These are phyloP conservation scores for Fusarium staphyleae DNA, from an alignment of 2,329 filamentous ascomycete genomes.

Conservation along the genomic window DNA sequence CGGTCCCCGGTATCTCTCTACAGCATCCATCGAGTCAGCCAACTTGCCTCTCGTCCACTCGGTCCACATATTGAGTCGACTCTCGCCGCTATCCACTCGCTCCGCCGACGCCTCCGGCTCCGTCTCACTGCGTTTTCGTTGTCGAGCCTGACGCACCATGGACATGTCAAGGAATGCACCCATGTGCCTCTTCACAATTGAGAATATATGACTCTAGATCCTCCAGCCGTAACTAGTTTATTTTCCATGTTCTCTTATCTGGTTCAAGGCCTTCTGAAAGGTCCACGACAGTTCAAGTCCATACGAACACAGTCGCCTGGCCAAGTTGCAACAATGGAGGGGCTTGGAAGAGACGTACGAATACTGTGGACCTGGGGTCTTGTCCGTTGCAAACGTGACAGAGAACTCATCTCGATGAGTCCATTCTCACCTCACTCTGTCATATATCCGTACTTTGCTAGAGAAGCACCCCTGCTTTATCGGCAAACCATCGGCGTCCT, in stretches of 20 bases:
- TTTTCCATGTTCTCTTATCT: conserved; percentile 8
- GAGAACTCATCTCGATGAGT: conserved; percentile 15
- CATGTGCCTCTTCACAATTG: conserved; percentile 6
- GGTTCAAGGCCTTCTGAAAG: conserved; percentile 1
- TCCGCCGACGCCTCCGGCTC: conserved; percentile 19
- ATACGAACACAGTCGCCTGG: conserved; percentile 12
- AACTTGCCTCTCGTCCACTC: conserved; percentile 7
- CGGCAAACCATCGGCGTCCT: conserved; percentile 3
- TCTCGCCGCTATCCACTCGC: conserved; percentile 21
- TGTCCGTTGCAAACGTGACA: neutral
- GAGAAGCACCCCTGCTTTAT: conserved; percentile 6
- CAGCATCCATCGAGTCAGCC: conserved; percentile 2
- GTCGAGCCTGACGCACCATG: conserved; percentile 17
- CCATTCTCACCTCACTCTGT: conserved; percentile 3
- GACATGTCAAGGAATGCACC: conserved; percentile 17
- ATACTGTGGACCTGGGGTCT: conserved; percentile 2
- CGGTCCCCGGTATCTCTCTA: neutral
- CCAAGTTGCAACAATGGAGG: conserved; percentile 3
- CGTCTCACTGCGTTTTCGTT: too few relatives aligned
- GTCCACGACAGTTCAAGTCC: conserved; percentile 15
- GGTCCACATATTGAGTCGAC: conserved; percentile 11
- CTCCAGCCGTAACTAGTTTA: neutral
- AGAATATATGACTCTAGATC: conserved; percentile 6
- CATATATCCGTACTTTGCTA: conserved; percentile 9
- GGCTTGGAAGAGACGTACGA: conserved; percentile 5